Percentiles rank a stretch among this genome's conserved stretches.
phyloP scores from a whole-genome alignment of 352 stramenopile genomes.

The Globisporangium camurandrum region DNA sequence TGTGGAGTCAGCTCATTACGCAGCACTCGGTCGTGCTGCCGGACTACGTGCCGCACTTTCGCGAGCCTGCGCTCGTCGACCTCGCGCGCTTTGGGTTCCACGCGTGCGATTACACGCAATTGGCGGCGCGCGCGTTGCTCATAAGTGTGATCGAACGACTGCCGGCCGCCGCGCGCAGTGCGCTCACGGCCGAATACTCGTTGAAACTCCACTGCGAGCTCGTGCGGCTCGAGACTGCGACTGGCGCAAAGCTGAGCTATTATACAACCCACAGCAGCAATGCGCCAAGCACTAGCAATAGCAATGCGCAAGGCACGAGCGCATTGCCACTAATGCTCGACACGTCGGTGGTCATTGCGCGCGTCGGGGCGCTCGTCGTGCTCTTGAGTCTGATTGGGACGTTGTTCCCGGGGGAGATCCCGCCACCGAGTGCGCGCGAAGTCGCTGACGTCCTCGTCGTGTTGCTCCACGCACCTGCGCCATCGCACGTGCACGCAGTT shows the following conservation, averaged over 20 bases:
- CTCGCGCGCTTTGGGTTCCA: conserved; percentile 75
- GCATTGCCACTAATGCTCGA: conserved; percentile 10
- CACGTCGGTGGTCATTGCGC: conserved; percentile 39
- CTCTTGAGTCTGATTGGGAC: conserved; percentile 83
- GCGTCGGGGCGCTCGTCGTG: conserved; percentile 66
- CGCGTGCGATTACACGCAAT: conserved; percentile 63
- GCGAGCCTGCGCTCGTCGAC: conserved; percentile 64
- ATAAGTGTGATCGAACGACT: conserved; percentile 75
- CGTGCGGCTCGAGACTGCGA: conserved; percentile 59
- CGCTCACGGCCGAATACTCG: conserved; percentile 64
- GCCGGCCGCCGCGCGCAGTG: conserved; percentile 25
- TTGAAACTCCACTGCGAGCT: conserved; percentile 77
- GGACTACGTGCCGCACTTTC: conserved; percentile 57
- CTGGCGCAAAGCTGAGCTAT: conserved; percentile 31
- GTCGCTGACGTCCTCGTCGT: conserved; percentile 76
- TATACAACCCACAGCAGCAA: too few species aligned
- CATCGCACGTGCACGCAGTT: conserved; percentile 55
- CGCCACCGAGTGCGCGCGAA: conserved; percentile 59
- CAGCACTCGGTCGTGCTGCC: conserved; percentile 77
- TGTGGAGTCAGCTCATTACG: conserved; percentile 84
- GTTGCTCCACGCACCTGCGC: conserved; percentile 42
- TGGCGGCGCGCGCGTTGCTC: conserved; percentile 61
- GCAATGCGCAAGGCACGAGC: too few species aligned
- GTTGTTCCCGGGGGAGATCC: conserved; percentile 78
- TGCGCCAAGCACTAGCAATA: too few species aligned